Evolutionary conservation across 2,329 filamentous ascomycete species (phyloP).

Genomic region (Epichloe glyceriae): DNA sequence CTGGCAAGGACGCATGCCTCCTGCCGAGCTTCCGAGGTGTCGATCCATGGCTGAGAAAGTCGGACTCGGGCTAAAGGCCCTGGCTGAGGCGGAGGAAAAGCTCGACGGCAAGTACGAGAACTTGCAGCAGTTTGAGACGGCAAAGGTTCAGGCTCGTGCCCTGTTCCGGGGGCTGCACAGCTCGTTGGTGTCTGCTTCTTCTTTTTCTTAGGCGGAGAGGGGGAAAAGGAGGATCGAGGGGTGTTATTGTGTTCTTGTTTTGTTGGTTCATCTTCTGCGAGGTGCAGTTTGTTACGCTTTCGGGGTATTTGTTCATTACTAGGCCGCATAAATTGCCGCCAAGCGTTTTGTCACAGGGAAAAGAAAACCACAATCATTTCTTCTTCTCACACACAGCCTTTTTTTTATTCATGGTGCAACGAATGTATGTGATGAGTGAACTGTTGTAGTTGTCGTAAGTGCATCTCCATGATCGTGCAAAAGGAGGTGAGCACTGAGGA

Average conservation of each 20-base stretch:
- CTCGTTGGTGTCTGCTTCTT: background rate
- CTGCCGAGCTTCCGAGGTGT: background rate
- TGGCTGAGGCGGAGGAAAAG: slow-evolving; percentile 7
- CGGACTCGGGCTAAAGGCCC: background rate
- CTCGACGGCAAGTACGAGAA: background rate
- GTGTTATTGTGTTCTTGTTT: no score
- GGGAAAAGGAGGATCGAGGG: no score
- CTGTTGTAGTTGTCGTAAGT: no score
- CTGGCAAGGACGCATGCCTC: slow-evolving; percentile 1
- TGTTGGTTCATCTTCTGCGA: background rate
- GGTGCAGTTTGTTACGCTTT: background rate
- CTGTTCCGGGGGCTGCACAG: background rate
- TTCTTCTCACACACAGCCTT: background rate
- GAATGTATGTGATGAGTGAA: no score
- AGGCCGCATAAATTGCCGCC: background rate
- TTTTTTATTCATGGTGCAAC: background rate
- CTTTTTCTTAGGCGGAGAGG: background rate
- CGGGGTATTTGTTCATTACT: background rate
- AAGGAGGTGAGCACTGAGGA: background rate
- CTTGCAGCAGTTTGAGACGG: background rate
- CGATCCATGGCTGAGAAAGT: background rate
- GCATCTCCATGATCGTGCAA: no score
- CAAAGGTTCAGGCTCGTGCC: background rate
- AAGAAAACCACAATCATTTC: background rate
- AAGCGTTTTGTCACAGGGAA: background rate